Evolutionary conservation across 495 filamentous ascomycete species (phyloP), one percentile per base, ranked within the genome.

Genomic region (Penicillium riverlandense): DNA sequence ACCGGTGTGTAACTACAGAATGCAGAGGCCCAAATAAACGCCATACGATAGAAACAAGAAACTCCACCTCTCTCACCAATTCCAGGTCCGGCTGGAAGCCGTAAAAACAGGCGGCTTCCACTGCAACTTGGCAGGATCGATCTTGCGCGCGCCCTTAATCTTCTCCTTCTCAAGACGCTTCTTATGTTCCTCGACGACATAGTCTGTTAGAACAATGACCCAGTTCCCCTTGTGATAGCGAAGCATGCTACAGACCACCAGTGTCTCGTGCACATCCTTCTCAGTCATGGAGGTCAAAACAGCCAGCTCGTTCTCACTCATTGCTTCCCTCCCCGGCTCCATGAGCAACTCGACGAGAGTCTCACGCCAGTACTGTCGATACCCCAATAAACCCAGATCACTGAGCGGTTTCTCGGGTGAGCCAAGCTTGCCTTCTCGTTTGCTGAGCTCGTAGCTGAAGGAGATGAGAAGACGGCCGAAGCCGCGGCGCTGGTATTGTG

Each of bases 71-170:
- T 22, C 29, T 62, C 41, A 98, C 92, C 92, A 98, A 52, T 90
- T 95, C 92, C 92, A 98, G 22, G 91, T 97, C 52, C 92, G 73
- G 41, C 76, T 83, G 15, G 83, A 83, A 5, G 91, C 90, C 31
- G 85, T 89, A 58, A 97, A 96, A 6, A 96, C 86, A 1, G 92
- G 92, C 4, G 92, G 94, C 65, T 94, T 96, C 92, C 92, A 98
- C 60, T 85, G 81, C 35, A 98, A 77, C 50, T 78, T 74, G 4
- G 83, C 77, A 2, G 88, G 76, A 38, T 92, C 84, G 44, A 97
- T 89, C 43, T 70, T 71, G 40, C 86, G 86, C 55, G 88, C 86
- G 15, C 77, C 68, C 70, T 84, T 89, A 45, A 78, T 58, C 57
- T 80, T 86, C 58, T 95, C 89, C 55, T 88, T 82, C 50, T 86